Base-by-base conservation (phyloP, 2,329 filamentous ascomycete genomes). In the Metarhizium album region DNA sequence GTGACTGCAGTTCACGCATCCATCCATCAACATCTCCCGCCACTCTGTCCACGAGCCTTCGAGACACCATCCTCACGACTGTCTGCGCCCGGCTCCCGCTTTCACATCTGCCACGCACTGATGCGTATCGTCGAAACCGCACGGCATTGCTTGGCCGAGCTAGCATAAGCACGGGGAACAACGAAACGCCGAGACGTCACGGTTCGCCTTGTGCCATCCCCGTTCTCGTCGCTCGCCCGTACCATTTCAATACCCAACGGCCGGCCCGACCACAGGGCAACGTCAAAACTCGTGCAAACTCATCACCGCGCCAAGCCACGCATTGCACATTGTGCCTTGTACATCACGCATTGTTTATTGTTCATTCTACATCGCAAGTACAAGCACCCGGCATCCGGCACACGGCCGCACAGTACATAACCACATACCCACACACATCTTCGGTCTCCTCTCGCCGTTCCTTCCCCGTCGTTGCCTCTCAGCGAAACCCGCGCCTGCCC, bases 401-500 rank as follows among this genome's bases (percentile, higher is more conserved):
- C 11, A 37, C 14, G 35, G 11, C 13, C 13, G 13, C 35, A 14
- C 16, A 5, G 35, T 37, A 37, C 35, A 40, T 40, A 33, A n/a
- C n/a, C n/a, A n/a, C 18, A 22, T 18, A n/a, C 42, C 16, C n/a
- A 6, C 22, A 4, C 40, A 45, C 31, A n/a, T n/a, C n/a, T 24
- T n/a, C 24, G 20, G 33, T n/a, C 11, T 22, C 23, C 6, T n/a
- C 22, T 4, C 14, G 51, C 50, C 54, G 45, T 47, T 43, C 47
- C 45, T 29, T 43, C 42, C 31, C 48, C 38, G 52, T 47, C 54
- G 52, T 53, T 51, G 55, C 51, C 46, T 50, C 51, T 45, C 51
- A 54, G 54, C 57, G 53, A 57, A n/a, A 52, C 55, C 61, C 60
- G 60, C 62, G 63, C 64, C 63, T 65, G 63, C 68, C 67, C 71